Evolutionary conservation across 257 asterid species (phyloP).

Genomic region (Fraxinus cuspidata): DNA sequence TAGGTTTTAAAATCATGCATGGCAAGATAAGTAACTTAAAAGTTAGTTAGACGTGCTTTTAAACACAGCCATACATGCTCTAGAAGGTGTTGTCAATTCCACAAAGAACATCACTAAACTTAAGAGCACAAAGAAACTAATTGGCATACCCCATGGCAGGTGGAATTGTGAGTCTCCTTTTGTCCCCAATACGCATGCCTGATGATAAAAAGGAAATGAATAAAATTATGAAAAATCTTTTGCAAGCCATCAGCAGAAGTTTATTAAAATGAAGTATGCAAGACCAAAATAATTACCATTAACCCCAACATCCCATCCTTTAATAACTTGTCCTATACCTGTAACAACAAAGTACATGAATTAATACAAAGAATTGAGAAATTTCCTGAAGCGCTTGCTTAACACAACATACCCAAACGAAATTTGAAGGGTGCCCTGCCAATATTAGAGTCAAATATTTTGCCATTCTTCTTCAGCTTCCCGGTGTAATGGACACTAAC

Average conservation of each 20-base stretch:
- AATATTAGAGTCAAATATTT: conserved; percentile 71
- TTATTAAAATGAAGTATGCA: background rate
- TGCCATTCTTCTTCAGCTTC: conserved; percentile 73
- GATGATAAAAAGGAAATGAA: conserved; percentile 30
- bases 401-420: conserved; percentile 65
- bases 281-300: conserved; percentile 51
- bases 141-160: conserved; percentile 91
- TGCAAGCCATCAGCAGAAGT: background rate
- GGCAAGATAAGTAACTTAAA: background rate
- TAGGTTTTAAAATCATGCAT: background rate
- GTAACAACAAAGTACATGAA: conserved; percentile 27
- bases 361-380: conserved; percentile 11
- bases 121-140: background rate
- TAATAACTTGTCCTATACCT: conserved; percentile 93
- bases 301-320: conserved; percentile 99
- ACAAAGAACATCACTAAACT: background rate
- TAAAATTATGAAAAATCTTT: conserved; percentile 2
- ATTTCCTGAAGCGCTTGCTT: conserved; percentile 2
- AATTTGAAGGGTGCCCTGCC: conserved; percentile 85
- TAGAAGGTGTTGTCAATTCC: background rate
- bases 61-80: background rate
- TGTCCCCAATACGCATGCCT: conserved; percentile 98
- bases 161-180: conserved; percentile 88
- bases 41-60: background rate
- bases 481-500: conserved; percentile 77